These are phyloP conservation scores for Gastrolobium bilobum DNA, from an alignment of 306 rosid species.

Conservation along the genomic window DNA sequence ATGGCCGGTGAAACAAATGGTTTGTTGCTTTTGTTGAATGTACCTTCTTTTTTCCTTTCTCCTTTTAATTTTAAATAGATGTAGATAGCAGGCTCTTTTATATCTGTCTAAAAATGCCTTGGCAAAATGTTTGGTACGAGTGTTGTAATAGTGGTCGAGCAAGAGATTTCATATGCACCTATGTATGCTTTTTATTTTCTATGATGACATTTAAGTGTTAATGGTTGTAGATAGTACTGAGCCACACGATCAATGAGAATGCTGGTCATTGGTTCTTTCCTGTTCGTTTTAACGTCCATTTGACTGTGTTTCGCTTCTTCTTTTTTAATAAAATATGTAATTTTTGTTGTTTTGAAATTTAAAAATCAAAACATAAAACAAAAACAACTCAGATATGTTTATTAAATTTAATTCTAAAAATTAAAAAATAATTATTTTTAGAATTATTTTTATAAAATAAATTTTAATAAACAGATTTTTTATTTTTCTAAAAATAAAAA, in stretches of 20 bases:
- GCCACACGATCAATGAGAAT: conserved; percentile 54
- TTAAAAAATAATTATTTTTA: no score
- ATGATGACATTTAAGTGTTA: conserved; percentile 48
- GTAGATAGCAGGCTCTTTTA: conserved; percentile 65
- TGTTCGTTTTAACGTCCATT: conserved; percentile 28
- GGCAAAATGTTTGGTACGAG: conserved; percentile 47
- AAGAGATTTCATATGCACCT: conserved; percentile 58
- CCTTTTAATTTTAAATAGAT: conserved; percentile 47
- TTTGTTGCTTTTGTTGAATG: conserved; percentile 44
- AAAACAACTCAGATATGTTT: no score
- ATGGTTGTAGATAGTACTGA: conserved; percentile 63
- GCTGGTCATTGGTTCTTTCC: conserved; percentile 56
- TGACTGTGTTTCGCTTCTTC: no score
- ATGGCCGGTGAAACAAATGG: conserved; percentile 82
- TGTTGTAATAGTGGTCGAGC: conserved; percentile 49
- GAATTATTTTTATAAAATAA: no score
- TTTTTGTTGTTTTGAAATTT: no score
- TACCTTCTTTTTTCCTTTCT: conserved; percentile 10
- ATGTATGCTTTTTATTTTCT: conserved; percentile 56
- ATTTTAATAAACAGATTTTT: no score
- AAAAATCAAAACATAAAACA: no score
- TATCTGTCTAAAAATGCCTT: conserved; percentile 50
- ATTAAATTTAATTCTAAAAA: no score
- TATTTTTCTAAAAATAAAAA: no score
- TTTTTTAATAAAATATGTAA: background rate